A percentile compares a stretch with the other conserved stretches of the same genome.
Evolutionary conservation across 2,329 filamentous ascomycete species (phyloP).

Genomic region (Trichoderma citrinoviride): DNA sequence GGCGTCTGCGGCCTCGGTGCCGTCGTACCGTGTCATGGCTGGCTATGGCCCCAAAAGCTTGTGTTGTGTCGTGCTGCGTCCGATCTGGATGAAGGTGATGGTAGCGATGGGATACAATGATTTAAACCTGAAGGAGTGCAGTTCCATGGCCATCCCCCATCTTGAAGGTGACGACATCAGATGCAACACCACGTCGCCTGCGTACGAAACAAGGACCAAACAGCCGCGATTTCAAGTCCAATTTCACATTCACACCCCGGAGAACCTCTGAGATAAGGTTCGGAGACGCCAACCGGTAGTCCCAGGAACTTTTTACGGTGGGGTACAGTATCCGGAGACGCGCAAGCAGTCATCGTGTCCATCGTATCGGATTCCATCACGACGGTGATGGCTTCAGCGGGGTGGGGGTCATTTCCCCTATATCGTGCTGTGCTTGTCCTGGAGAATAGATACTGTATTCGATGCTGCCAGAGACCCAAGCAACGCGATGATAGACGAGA

Average conservation of each 20-base stretch:
- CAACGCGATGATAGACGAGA: no score
- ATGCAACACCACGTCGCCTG: conserved; percentile 4
- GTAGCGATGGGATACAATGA: background rate
- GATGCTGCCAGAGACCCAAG: no score
- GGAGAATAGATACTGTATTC: no score
- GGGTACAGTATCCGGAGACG: conserved; percentile 19
- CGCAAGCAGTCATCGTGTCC: background rate
- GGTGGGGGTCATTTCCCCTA: no score
- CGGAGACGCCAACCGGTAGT: background rate
- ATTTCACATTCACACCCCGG: no score
- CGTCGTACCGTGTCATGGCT: conserved; percentile 5
- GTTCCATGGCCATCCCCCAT: background rate
- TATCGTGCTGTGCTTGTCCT: no score
- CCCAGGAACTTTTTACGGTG: conserved; percentile 8
- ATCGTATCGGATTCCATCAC: background rate
- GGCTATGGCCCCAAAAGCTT: background rate
- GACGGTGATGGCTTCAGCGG: no score
- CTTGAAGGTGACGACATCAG: conserved; percentile 5
- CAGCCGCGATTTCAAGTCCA: background rate
- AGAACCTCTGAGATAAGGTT: conserved; percentile 1
- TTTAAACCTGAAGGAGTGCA: background rate
- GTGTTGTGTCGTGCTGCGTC: no score
- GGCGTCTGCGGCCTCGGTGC: background rate
- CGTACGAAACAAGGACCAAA: background rate
- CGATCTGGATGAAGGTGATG: no score